These are phyloP conservation scores for Diplosphaera chodatii DNA, from an alignment of 139 green algal species.

Conservation along the genomic window DNA sequence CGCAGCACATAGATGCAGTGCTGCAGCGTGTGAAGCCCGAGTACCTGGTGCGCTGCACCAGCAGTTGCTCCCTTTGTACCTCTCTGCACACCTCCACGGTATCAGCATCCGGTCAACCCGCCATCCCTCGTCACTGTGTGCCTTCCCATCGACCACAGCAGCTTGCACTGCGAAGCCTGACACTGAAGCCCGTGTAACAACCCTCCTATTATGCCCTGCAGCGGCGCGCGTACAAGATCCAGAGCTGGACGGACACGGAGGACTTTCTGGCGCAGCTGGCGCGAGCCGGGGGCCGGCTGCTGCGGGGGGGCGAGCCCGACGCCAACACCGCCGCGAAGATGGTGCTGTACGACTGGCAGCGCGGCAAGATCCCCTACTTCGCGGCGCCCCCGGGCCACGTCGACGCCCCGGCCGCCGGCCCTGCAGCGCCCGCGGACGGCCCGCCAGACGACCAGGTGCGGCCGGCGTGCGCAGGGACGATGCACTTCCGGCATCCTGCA, in stretches of 20 bases:
- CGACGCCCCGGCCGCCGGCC: slow-evolving; percentile 16
- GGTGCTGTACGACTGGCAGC: slow-evolving; percentile 97
- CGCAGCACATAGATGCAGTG: slow-evolving; percentile 71
- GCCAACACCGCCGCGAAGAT: slow-evolving; percentile 91
- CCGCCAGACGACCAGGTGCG: background rate
- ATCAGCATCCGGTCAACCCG: too few species aligned
- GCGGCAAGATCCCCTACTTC: slow-evolving; percentile 96
- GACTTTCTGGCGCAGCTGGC: slow-evolving; percentile 94
- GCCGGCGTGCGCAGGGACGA: too few species aligned
- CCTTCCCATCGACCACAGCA: too few species aligned
- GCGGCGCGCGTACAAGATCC: slow-evolving; percentile 80
- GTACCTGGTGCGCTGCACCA: slow-evolving; percentile 73
- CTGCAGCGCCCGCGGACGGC: slow-evolving; percentile 9
- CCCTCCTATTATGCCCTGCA: too few species aligned
- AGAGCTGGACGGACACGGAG: slow-evolving; percentile 66
- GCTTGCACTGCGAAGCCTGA: too few species aligned
- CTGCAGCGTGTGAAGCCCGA: slow-evolving; percentile 76
- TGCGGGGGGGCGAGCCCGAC: slow-evolving; percentile 86
- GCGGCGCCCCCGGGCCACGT: slow-evolving; percentile 70
- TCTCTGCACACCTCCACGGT: too few species aligned
- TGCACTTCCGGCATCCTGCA: too few species aligned
- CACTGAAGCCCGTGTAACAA: too few species aligned
- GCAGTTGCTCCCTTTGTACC: too few species aligned
- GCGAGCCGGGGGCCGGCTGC: slow-evolving; percentile 56
- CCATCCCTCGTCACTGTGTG: too few species aligned